phyloP scores from a whole-genome alignment of 257 asterid species.

The Mentha longifolia region DNA sequence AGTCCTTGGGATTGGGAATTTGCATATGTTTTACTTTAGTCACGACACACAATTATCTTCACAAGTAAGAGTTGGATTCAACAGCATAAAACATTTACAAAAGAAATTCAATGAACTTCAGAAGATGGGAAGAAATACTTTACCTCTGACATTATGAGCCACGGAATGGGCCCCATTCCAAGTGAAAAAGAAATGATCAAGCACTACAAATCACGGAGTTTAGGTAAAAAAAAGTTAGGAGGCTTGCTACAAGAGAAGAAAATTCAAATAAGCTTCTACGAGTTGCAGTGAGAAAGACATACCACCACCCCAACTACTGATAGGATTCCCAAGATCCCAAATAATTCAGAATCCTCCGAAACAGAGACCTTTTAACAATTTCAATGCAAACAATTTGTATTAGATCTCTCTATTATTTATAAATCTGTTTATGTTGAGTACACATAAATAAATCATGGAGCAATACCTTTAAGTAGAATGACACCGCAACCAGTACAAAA shows the following conservation, averaged over 20 bases:
- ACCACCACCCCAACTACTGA: slow-evolving; percentile 80
- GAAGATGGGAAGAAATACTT: slow-evolving; percentile 19
- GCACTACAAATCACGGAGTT: slow-evolving; percentile 44
- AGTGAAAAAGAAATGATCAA: slow-evolving; percentile 80
- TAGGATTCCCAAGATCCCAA: slow-evolving; percentile 66
- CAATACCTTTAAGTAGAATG: slow-evolving; percentile 88
- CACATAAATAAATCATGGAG: neutral
- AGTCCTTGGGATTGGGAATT: neutral
- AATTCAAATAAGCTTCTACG: neutral
- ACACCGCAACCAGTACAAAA: slow-evolving; percentile 72
- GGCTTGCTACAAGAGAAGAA: neutral
- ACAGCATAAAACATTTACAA: neutral
- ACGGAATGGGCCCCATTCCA: slow-evolving; percentile 96
- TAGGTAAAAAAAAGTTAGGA: slow-evolving; percentile 10
- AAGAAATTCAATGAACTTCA: neutral
- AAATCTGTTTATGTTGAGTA: neutral
- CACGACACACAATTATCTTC: no score
- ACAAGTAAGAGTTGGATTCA: neutral
- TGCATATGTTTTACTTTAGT: no score
- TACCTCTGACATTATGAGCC: slow-evolving; percentile 99
- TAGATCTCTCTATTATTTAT: slow-evolving; percentile 1
- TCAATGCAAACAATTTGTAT: slow-evolving; percentile 10
- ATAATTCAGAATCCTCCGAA: slow-evolving; percentile 50
- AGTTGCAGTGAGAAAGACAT: slow-evolving; percentile 35
- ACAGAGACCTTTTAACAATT: slow-evolving; percentile 52